Percentiles rank a stretch among this genome's conserved stretches.
Conservation (phyloP, 768 basidiomycete genomes). For the Austroboletus festivus region DNA sequence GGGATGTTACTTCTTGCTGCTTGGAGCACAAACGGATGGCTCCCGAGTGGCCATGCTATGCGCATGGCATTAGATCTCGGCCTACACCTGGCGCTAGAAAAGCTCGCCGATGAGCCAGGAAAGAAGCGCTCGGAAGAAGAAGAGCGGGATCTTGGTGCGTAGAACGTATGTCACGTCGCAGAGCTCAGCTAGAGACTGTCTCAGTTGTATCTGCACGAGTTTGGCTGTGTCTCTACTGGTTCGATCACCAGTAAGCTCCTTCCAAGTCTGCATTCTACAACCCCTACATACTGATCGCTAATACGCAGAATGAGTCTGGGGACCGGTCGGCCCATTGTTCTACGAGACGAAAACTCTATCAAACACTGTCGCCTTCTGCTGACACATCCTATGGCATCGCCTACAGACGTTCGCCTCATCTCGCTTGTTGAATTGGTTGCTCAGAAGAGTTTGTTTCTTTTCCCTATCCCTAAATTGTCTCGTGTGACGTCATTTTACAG, state of each 20-base stretch:
- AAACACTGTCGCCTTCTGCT: slow-evolving; percentile 80
- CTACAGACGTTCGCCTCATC: slow-evolving; percentile 85
- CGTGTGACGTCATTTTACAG: slow-evolving; percentile 37
- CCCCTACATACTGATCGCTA: slow-evolving; percentile 10
- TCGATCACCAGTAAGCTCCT: slow-evolving; percentile 82
- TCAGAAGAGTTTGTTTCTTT: slow-evolving; percentile 69
- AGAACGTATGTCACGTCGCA: background rate
- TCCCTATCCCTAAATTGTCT: background rate
- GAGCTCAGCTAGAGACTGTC: slow-evolving; percentile 3
- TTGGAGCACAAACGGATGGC: slow-evolving; percentile 93
- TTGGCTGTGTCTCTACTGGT: slow-evolving; percentile 95
- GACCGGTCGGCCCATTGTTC: slow-evolving; percentile 84
- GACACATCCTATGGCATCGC: slow-evolving; percentile 81
- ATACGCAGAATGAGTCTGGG: slow-evolving; percentile 78
- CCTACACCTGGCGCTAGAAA: slow-evolving; percentile 88
- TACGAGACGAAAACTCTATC: slow-evolving; percentile 87
- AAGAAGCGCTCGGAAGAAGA: slow-evolving; percentile 74
- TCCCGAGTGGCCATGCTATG: slow-evolving; percentile 94
- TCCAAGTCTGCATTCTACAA: slow-evolving; percentile 8
- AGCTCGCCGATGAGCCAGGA: slow-evolving; percentile 69
- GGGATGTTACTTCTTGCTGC: slow-evolving; percentile 91
- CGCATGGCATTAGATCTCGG: slow-evolving; percentile 95
- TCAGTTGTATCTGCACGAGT: slow-evolving; percentile 88
- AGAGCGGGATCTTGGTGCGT: slow-evolving; percentile 79
- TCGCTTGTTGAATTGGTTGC: slow-evolving; percentile 87